These are phyloP conservation scores for Komagataella phaffii DNA, from an alignment of 805 yeast species.

Conservation along the genomic window DNA sequence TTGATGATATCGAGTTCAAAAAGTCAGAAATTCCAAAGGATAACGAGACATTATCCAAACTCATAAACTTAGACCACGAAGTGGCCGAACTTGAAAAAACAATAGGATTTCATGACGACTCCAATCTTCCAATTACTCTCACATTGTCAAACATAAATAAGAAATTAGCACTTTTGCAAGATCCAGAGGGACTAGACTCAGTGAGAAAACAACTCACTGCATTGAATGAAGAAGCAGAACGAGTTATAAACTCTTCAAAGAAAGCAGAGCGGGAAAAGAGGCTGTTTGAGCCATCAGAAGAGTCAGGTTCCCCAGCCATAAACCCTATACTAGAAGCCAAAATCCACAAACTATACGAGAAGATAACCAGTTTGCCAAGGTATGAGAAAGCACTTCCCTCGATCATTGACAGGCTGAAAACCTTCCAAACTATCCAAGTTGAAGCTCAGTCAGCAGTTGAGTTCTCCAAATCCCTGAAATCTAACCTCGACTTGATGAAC, in stretches of 20 bases:
- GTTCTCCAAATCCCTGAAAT: background rate
- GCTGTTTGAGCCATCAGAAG: background rate
- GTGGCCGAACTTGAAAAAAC: background rate
- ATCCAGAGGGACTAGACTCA: background rate
- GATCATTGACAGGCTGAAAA: background rate
- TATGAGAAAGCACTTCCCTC: background rate
- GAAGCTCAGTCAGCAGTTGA: background rate
- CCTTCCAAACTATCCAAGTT: background rate
- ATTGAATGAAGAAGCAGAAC: background rate
- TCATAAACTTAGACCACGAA: background rate
- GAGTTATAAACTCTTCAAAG: background rate
- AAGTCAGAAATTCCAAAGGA: background rate
- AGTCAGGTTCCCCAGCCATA: background rate
- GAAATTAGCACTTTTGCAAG: background rate
- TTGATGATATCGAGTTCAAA: background rate
- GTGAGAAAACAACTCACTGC: background rate
- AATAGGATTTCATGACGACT: background rate
- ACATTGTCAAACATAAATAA: background rate
- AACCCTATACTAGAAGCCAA: background rate
- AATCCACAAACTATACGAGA: background rate
- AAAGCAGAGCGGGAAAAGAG: background rate
- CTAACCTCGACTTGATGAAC: background rate
- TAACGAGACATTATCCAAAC: background rate
- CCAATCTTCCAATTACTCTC: background rate
- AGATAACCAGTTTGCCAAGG: background rate